Evolutionary conservation across 352 stramenopile species (phyloP), one percentile per base, ranked within the genome.

Genomic region (Globisporangium megalacanthum): DNA sequence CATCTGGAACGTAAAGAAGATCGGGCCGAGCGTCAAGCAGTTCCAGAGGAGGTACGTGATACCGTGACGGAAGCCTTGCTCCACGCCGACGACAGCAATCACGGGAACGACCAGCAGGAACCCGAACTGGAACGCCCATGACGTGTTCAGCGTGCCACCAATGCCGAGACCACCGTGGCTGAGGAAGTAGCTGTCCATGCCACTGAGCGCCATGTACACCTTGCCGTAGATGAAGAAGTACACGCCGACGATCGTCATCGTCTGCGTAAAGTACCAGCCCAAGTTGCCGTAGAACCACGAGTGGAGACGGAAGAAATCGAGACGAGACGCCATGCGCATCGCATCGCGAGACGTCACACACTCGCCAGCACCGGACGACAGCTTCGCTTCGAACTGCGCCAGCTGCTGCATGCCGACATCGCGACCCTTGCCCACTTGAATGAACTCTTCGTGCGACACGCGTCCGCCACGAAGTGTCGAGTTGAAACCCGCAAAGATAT

Each of bases 1-100:
- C 78, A 99, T 99, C 69, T 99, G 96, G 79, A 99, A 99, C 64
- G 98, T 98, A 66, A 99, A 99, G 77, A 99, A 98, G 37, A 99
- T 78, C n/a, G 97, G 97, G 48, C 96, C 97, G n/a, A 98, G 92
- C 45, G 95, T 99, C 37, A 98, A 72, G 60, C 98, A 94, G 61
- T 99, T 97, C 79, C 97, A 95, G 29, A 98, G 64, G 54, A 98
- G 77, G 60, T 93, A 94, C 7, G 79, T 96, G 55, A 97, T 81
- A 74, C 94, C 96, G 42, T 95, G 86, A 29, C 86, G 86, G 78
- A 98, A 98, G 49, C 97, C 97, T 53, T 97, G 89, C 71, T 99
- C 97, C 5, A 99, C 95, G 68, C 94, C 95, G 15, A 99, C 83
- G 6, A 61, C 55, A 3, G 95, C 96, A 61, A 99, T 97, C 45